Percentiles rank a stretch among this genome's conserved stretches.
phyloP scores from a whole-genome alignment of 768 basidiomycete species.

The Amanita thiersii region DNA sequence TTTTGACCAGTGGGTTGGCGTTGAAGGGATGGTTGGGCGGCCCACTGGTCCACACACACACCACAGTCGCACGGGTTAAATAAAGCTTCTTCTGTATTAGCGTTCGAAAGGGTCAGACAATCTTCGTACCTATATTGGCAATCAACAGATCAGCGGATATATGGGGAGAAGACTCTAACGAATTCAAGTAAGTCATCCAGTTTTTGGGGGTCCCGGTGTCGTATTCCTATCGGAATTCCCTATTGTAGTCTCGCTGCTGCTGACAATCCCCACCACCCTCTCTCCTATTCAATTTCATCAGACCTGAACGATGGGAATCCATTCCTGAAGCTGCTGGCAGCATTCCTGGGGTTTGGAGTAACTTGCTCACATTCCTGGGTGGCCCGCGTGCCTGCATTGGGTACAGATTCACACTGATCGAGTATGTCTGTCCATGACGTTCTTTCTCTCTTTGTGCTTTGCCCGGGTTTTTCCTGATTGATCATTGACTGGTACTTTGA shows the following conservation, averaged over 20 bases:
- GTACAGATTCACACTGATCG: constrained; percentile 53
- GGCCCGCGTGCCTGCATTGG: constrained; percentile 64
- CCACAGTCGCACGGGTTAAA: no score
- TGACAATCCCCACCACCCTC: no score
- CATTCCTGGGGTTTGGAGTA: constrained; percentile 55
- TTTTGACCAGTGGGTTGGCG: no score
- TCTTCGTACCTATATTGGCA: constrained; percentile 42
- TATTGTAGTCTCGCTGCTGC: no score
- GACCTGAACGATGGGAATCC: constrained; percentile 57
- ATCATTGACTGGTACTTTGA: neutral
- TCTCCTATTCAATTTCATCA: no score
- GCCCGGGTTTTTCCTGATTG: neutral
- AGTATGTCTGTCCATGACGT: constrained; percentile 30
- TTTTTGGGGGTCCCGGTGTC: no score
- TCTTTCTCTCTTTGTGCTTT: neutral
- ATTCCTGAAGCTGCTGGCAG: constrained; percentile 31
- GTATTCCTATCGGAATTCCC: no score
- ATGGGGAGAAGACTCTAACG: constrained; percentile 58
- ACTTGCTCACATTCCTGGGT: constrained; percentile 53
- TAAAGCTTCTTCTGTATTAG: constrained; percentile 13
- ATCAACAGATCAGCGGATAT: constrained; percentile 44
- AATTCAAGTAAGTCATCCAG: constrained; percentile 41
- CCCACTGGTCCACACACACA: no score
- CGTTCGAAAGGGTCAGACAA: constrained; percentile 33
- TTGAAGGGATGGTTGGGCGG: no score